Evolutionary conservation across 805 yeast species (phyloP).

Genomic region (Monosporozyma siamensis): DNA sequence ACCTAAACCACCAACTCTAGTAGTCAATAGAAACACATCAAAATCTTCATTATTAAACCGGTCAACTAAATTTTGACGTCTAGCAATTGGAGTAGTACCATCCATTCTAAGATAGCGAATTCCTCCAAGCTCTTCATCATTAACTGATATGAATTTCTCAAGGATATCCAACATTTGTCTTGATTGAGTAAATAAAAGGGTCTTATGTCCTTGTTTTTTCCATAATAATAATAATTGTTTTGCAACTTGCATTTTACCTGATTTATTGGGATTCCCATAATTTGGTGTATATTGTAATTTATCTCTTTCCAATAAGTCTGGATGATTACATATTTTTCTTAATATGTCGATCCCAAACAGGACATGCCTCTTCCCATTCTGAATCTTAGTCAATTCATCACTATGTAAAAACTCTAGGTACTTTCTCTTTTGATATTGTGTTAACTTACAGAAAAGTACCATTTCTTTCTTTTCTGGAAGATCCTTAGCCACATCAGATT

Average conservation of each 20-base stretch:
- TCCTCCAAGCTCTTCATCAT: constrained; percentile 28
- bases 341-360: constrained; percentile 83
- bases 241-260: constrained; percentile 90
- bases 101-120: constrained; percentile 77
- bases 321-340: constrained; percentile 93
- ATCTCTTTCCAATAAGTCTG: constrained; percentile 59
- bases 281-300: constrained; percentile 23
- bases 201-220: constrained; percentile 67
- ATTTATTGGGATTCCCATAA: constrained; percentile 50
- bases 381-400: constrained; percentile 61
- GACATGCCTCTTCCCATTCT: constrained; percentile 70
- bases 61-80: constrained; percentile 74
- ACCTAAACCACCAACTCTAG: constrained; percentile 94
- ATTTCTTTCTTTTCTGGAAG: constrained; percentile 88
- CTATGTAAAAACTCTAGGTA: constrained; percentile 70
- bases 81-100: constrained; percentile 76
- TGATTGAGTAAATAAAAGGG: constrained; percentile 84
- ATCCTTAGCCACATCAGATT: constrained; percentile 91
- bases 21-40: constrained; percentile 73
- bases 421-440: constrained; percentile 61
- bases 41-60: constrained; percentile 54
- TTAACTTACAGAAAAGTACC: constrained; percentile 84
- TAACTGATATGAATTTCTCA: constrained; percentile 49
- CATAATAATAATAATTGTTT: constrained; percentile 65
- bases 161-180: constrained; percentile 87